These are phyloP conservation scores for Avena atlantica DNA, from an alignment of 176 grass and related monocot species.

Conservation along the genomic window DNA sequence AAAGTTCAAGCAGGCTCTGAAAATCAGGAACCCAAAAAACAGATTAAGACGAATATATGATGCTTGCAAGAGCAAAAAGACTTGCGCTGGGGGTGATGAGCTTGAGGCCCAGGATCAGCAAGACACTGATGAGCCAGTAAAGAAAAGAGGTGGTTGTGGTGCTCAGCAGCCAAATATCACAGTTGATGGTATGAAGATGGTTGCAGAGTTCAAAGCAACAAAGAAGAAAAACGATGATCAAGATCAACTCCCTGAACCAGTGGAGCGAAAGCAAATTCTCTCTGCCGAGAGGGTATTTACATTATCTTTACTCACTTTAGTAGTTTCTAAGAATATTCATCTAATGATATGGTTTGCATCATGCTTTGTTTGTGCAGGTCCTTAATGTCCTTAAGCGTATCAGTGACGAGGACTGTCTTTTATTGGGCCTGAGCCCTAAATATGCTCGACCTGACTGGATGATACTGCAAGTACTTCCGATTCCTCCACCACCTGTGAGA, in stretches of 20 bases:
- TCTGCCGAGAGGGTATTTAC: slow-evolving; percentile 84
- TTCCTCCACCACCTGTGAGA: slow-evolving; percentile 96
- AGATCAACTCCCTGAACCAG: slow-evolving; percentile 95
- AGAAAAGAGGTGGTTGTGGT: slow-evolving; percentile 92
- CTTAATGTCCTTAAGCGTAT: slow-evolving; percentile 97
- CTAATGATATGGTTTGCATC: slow-evolving; percentile 31
- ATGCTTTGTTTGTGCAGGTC: slow-evolving; percentile 57
- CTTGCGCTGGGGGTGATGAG: slow-evolving; percentile 86
- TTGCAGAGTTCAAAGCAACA: slow-evolving; percentile 89
- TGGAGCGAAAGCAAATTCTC: slow-evolving; percentile 92
- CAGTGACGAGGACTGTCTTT: slow-evolving; percentile 92
- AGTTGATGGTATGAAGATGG: slow-evolving; percentile 99
- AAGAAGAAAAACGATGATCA: slow-evolving; percentile 94
- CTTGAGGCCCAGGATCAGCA: slow-evolving; percentile 83
- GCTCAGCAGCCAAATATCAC: slow-evolving; percentile 99
- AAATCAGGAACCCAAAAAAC: slow-evolving; percentile 89
- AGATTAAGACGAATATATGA: slow-evolving; percentile 97
- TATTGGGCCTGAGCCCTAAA: slow-evolving; percentile 88
- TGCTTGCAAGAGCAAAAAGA: slow-evolving; percentile 96
- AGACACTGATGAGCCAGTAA: slow-evolving; percentile 76
- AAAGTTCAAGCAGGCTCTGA: slow-evolving; percentile 97
- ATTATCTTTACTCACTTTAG: neutral
- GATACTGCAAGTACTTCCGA: slow-evolving; percentile 97
- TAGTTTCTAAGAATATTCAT: slow-evolving; percentile 17
- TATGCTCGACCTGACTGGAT: slow-evolving; percentile 99